Base-by-base conservation (phyloP, 129 eudicot species). In the Pittosporum tobira region DNA sequence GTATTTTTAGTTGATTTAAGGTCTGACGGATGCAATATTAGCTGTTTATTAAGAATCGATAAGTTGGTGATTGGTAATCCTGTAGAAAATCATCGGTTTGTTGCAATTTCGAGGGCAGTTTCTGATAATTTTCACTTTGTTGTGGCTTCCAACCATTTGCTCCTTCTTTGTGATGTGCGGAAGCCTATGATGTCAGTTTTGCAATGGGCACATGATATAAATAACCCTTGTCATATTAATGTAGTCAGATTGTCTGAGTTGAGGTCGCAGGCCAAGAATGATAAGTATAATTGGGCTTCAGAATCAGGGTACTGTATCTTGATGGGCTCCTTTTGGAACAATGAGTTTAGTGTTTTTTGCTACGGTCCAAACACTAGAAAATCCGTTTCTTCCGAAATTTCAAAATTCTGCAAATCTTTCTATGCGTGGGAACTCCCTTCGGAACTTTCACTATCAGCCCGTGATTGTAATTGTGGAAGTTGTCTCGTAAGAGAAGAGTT, bases 361-460 rank as follows among this genome's bases (percentile, higher is more conserved):
- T 90, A 77, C 51, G 97, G 97, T 5, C 84, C 84, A 5, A 55
- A 62, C 37, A 44, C 34, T 42, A 65, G 62, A 45, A 49, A 31
- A 53, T 21, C 75, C 10, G 36, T 22, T 38, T 51, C 69, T 59
- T 71, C 83, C 6, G 51, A 65, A 59, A 58, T 64, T 51, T 71
- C 79, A 5, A 72, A 47, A 49, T 46, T 65, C 27, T 61, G 72
- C 55, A 67, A 60, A 25, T 64, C 77, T 6, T 63, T 77, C 48
- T 77, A 71, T 68, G 87, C 94, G 1, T 90, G 95, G 97, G 87
- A 81, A 48, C 89, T 73, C 57, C 95, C 97, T 57, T 85, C 87
- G 2, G 71, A 68, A 57, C 36, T 90, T 16, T 73, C 78, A 24
- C 50, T 90, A 12, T 62, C 71, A 9, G 73, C 63, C 19, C 53